Evolutionary conservation across 805 yeast species (phyloP), one percentile per base, ranked within the genome.

Genomic region (Suhomyces faveliae): DNA sequence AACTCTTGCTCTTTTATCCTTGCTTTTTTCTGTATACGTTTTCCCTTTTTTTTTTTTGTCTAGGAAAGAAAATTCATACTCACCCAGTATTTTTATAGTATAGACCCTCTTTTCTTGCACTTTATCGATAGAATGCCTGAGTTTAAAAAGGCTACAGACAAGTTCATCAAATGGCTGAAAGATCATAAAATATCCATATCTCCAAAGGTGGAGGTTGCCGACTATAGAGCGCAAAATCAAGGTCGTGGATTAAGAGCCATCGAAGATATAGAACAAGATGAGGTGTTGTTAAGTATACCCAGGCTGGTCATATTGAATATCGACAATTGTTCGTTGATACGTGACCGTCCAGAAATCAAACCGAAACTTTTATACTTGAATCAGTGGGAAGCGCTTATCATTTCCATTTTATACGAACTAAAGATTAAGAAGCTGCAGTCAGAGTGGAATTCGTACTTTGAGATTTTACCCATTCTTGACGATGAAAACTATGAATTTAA

Each of bases 361-460:
- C 71, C 62, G 1, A 60, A 71, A 1, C 58, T 84, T 41, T 65
- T 68, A 2, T 59, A 62, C 1, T 69, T 81, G 43, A 77, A 76
- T 43, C 85, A 83, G 40, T 92, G 98, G 98, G 86, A 87, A 47
- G 80, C 85, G 1, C 68, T 94, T 50, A 84, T 91, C 38, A 60
- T 89, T 35, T 75, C 84, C 13, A 71, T 92, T 53, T 68, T 84
- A 42, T 84, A 81, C 56, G 95, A 87, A 56, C 46, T 67, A 48
- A 68, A 71, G 37, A 70, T 72, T 43, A 56, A 76, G 27, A 73
- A 75, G 3, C 67, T 64, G 0, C 50, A 67, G 3, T 79, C 88
- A 35, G 69, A 66, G 25, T 92, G 97, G 96, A 63, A 61, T 45
- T 76, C 81, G 1, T 92, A 92, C 63, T 80, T 90, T 48, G 68